phyloP scores from a whole-genome alignment of 805 yeast species.

The Lipomyces spencermartinsiae region DNA sequence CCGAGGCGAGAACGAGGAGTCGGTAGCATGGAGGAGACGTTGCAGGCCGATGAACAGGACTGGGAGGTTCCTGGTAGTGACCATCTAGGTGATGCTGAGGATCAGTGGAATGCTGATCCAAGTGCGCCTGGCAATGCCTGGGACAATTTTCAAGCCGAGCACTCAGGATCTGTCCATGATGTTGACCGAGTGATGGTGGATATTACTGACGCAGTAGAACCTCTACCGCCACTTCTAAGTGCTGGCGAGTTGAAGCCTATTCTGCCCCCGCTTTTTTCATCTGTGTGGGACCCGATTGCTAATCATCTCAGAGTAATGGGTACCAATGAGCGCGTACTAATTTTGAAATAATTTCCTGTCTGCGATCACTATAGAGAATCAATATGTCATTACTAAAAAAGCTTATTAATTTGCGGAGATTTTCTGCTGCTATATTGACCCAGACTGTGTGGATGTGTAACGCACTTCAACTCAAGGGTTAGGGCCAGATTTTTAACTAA shows the following conservation, averaged over 20 bases:
- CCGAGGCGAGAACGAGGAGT: neutral
- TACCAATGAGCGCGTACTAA: neutral
- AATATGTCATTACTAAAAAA: neutral
- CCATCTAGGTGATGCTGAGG: neutral
- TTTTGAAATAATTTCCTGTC: neutral
- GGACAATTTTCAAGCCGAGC: neutral
- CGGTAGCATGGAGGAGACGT: neutral
- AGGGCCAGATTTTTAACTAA: no score
- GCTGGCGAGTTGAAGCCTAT: neutral
- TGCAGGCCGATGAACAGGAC: neutral
- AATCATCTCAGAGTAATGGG: conserved; percentile 1
- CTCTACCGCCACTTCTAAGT: neutral
- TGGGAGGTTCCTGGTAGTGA: neutral
- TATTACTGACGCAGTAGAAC: neutral
- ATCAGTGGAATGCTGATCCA: neutral
- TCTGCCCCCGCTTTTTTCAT: neutral
- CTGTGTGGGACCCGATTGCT: neutral
- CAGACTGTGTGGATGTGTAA: no score
- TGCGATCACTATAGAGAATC: neutral
- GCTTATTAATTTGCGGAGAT: neutral
- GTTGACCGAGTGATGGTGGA: neutral
- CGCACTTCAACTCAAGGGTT: no score
- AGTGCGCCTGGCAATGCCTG: neutral
- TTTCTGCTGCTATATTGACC: no score
- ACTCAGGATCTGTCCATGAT: neutral